Conservation (phyloP, 192 early-diverging fungal species). For the Geranomyces variabilis region DNA sequence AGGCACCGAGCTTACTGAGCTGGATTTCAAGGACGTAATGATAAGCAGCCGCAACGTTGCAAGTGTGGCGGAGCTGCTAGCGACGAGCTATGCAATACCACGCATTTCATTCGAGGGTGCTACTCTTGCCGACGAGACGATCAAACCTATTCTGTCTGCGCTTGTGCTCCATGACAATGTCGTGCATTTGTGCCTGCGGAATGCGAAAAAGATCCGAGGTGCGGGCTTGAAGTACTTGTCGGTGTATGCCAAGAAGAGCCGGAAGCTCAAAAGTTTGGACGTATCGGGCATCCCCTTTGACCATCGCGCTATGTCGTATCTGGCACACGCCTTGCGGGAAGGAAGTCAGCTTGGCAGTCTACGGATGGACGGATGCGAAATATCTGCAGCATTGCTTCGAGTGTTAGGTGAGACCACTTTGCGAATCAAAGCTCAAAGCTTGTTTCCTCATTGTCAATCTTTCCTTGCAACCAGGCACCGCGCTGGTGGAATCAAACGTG, state of each 20-base stretch:
- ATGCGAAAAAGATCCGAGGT: conserved; percentile 15
- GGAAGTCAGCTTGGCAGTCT: conserved; percentile 45
- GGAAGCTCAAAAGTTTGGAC: conserved; percentile 45
- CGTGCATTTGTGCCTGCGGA: not conserved
- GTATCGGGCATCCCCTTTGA: conserved; percentile 72
- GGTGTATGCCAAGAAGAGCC: conserved; percentile 14
- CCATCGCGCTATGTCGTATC: conserved; percentile 66
- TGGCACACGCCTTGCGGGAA: conserved; percentile 65
- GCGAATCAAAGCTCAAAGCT: not conserved
- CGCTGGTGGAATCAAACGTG: conserved; percentile 38
- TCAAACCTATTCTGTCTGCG: conserved; percentile 15
- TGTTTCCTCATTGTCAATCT: not conserved
- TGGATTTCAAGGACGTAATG: conserved; percentile 14
- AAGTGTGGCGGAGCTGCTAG: conserved; percentile 8
- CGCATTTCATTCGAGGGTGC: conserved; percentile 1
- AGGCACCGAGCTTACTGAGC: not conserved
- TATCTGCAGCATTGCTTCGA: conserved; percentile 51
- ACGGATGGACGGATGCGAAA: conserved; percentile 55
- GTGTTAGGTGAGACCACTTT: conserved; percentile 40
- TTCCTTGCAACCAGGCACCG: conserved; percentile 27
- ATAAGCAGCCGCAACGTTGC: conserved; percentile 14
- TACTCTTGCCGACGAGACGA: conserved; percentile 15
- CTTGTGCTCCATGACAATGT: not conserved
- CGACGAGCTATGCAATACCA: conserved; percentile 17
- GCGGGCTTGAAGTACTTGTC: conserved; percentile 10